Evolutionary conservation across 768 basidiomycete species (phyloP).

Genomic region (Tylopilus rubrobrunneus): DNA sequence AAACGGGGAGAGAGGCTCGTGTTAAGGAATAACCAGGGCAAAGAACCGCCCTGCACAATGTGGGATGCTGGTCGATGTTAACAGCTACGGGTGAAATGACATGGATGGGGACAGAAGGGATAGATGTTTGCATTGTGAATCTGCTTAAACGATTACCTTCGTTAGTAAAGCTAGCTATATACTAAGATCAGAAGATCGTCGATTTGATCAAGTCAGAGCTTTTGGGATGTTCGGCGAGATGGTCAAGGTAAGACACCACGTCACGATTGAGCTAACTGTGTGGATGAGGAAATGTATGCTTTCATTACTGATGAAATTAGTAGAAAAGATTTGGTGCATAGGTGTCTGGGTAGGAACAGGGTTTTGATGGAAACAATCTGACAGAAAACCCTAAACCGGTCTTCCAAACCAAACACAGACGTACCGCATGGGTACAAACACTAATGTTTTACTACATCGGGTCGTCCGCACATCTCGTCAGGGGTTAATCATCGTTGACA

Average conservation of each 20-base stretch:
- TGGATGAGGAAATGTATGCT: no score
- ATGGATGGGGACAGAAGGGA: not conserved
- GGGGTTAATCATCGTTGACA: not conserved
- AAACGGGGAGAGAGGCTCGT: slow-evolving; percentile 3
- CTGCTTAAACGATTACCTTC: no score
- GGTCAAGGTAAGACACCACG: no score
- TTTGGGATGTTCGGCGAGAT: no score
- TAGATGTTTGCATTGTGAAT: not conserved
- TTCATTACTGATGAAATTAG: no score
- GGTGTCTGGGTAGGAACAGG: no score
- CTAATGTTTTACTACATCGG: not conserved
- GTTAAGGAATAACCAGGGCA: not conserved
- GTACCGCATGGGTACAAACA: not conserved
- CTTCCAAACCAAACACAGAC: not conserved
- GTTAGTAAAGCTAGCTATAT: no score
- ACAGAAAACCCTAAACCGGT: not conserved
- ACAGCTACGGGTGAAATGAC: not conserved
- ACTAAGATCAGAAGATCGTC: no score
- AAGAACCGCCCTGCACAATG: slow-evolving; percentile 7
- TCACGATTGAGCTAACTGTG: no score
- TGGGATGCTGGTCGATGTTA: slow-evolving; percentile 14
- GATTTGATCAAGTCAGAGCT: no score
- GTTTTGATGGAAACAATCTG: not conserved
- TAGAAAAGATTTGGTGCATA: no score
- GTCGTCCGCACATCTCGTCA: not conserved